Evolutionary conservation across 169 alveolate genomes (phyloP).

Genomic region (Cryptosporidium meleagridis): DNA sequence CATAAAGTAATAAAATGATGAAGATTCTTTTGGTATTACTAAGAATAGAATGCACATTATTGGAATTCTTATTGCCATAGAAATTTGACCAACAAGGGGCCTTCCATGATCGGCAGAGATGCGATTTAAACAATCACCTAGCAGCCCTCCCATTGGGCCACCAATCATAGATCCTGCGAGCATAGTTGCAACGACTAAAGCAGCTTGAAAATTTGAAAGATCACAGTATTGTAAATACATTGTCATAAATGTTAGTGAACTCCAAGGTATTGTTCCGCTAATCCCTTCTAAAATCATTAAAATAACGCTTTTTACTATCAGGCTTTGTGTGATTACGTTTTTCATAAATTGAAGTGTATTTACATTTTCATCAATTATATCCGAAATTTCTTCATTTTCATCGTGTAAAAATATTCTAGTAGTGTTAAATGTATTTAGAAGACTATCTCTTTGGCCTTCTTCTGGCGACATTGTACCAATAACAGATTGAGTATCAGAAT

Average conservation of each 20-base stretch:
- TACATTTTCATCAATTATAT: slow-evolving; percentile 31
- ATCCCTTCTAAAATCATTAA: slow-evolving; percentile 82
- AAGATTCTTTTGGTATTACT: slow-evolving; percentile 78
- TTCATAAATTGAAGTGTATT: slow-evolving; percentile 36
- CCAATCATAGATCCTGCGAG: slow-evolving; percentile 89
- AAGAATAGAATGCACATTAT: slow-evolving; percentile 81
- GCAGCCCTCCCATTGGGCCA: slow-evolving; percentile 89
- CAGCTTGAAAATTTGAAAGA: slow-evolving; percentile 87
- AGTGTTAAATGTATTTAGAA: not conserved
- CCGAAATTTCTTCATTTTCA: slow-evolving; percentile 44
- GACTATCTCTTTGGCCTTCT: slow-evolving; percentile 30
- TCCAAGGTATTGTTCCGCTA: slow-evolving; percentile 91
- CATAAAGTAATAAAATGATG: slow-evolving; percentile 72
- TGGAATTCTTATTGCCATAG: slow-evolving; percentile 81
- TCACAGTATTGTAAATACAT: slow-evolving; percentile 91
- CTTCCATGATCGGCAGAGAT: slow-evolving; percentile 87
- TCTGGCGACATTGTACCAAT: slow-evolving; percentile 8
- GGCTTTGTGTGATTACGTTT: slow-evolving; percentile 55
- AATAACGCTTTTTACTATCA: slow-evolving; percentile 60
- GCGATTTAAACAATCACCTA: slow-evolving; percentile 86
- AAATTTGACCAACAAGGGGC: slow-evolving; percentile 85
- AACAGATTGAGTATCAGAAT: slow-evolving; percentile 59
- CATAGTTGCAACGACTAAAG: slow-evolving; percentile 84
- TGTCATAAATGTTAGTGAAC: slow-evolving; percentile 88
- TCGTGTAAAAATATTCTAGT: slow-evolving; percentile 14